These are phyloP conservation scores for Ganoderma boninense DNA, from an alignment of 1,284 basidiomycete genomes.

Conservation along the genomic window DNA sequence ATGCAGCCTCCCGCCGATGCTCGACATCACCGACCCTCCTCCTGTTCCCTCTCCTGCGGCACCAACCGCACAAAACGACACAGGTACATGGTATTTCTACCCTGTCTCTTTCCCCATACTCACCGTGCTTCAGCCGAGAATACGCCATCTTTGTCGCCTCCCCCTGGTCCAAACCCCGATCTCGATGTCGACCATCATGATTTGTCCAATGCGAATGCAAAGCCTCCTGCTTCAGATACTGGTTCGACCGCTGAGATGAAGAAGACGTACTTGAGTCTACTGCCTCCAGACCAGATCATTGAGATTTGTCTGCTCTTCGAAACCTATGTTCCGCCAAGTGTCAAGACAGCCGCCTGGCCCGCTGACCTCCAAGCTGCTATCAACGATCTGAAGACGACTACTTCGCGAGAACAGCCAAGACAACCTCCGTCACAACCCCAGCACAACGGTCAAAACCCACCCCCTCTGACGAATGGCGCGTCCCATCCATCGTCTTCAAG, in stretches of 20 bases:
- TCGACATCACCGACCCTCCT: slow-evolving; percentile 26
- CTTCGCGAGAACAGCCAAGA: slow-evolving; percentile 27
- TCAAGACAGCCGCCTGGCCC: slow-evolving; percentile 73
- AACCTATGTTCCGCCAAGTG: slow-evolving; percentile 65
- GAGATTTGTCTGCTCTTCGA: slow-evolving; percentile 80
- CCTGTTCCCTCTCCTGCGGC: slow-evolving; percentile 21
- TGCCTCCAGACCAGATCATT: slow-evolving; percentile 73
- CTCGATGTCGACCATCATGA: not conserved
- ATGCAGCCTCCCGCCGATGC: slow-evolving; percentile 30
- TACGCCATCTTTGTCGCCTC: not conserved
- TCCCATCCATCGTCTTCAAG: slow-evolving; percentile 12
- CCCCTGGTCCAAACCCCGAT: slow-evolving; percentile 6
- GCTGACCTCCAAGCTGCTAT: slow-evolving; percentile 70
- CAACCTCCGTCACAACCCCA: not conserved
- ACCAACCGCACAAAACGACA: slow-evolving; percentile 20
- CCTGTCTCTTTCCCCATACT: slow-evolving; percentile 1
- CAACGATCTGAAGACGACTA: slow-evolving; percentile 53
- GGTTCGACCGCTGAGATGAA: slow-evolving; percentile 5
- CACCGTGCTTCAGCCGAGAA: slow-evolving; percentile 21
- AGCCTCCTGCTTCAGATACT: not conserved
- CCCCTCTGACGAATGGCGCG: slow-evolving; percentile 8
- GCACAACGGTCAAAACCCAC: not conserved
- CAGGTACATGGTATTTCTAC: slow-evolving; percentile 22
- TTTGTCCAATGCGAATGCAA: not conserved
- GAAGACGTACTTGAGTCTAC: slow-evolving; percentile 69